A percentile compares a stretch with the other conserved stretches of the same genome.
Evolutionary conservation across 495 filamentous ascomycete species (phyloP).

Genomic region (Annulohypoxylon nitens): DNA sequence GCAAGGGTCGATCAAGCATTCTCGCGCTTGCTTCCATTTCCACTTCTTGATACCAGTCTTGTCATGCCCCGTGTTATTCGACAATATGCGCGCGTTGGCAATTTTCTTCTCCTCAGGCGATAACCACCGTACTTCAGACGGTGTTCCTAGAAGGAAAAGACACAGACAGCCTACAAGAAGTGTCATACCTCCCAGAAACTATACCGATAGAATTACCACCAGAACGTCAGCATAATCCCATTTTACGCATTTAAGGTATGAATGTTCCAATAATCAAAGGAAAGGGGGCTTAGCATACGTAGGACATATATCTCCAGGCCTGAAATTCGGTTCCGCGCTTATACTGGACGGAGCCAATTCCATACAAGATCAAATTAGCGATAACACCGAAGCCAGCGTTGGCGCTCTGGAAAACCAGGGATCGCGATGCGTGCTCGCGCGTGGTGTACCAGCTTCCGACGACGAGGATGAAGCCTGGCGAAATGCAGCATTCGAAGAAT

Average conservation of each 20-base stretch:
- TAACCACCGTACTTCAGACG: constrained; percentile 54
- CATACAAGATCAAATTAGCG: constrained; percentile 54
- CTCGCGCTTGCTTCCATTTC: constrained; percentile 53
- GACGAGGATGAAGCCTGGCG: constrained; percentile 57
- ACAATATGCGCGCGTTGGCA: constrained; percentile 51
- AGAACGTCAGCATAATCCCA: background rate
- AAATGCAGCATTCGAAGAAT: constrained; percentile 57
- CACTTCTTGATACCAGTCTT: constrained; percentile 52
- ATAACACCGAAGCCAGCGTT: constrained; percentile 60
- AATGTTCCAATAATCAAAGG: background rate
- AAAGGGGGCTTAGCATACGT: constrained; percentile 26
- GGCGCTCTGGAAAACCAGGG: constrained; percentile 58
- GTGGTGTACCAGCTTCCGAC: constrained; percentile 54
- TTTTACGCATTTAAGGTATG: background rate
- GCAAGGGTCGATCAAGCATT: constrained; percentile 53
- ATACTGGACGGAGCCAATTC: constrained; percentile 53
- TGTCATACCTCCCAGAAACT: constrained; percentile 53
- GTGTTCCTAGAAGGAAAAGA: constrained; percentile 53
- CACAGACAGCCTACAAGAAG: constrained; percentile 49
- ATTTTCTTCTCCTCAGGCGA: constrained; percentile 55
- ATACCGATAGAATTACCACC: background rate
- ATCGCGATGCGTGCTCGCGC: constrained; percentile 53
- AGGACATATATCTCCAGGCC: constrained; percentile 57
- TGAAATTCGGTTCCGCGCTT: constrained; percentile 48
- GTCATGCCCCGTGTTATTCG: constrained; percentile 53